Percentiles rank a stretch among this genome's conserved stretches.
phyloP scores from a whole-genome alignment of 768 basidiomycete genomes.

The Russula vinacea region DNA sequence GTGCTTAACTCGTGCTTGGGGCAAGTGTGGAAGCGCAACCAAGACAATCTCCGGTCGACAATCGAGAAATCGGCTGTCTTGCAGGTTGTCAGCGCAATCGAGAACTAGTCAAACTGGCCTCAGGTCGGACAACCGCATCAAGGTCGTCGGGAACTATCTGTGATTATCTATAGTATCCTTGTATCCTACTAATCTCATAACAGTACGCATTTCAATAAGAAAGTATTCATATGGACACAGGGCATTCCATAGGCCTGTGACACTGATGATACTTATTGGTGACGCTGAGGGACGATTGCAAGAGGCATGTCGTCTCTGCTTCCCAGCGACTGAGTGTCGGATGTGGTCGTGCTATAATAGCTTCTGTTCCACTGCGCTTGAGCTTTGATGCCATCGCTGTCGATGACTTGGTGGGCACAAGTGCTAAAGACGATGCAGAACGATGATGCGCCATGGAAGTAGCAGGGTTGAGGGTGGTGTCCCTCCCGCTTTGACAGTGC shows the following conservation, averaged over 20 bases:
- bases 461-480: conserved; percentile 20
- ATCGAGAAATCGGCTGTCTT: no score
- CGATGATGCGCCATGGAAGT: conserved; percentile 23
- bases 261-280: conserved; percentile 1
- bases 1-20: no score
- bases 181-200: no score
- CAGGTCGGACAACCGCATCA: no score
- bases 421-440: conserved; percentile 17
- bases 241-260: background rate
- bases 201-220: no score
- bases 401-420: background rate
- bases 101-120: no score
- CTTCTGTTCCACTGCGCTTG: conserved; percentile 16
- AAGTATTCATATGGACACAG: background rate
- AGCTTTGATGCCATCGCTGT: background rate
- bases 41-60: no score
- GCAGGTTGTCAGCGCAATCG: no score
- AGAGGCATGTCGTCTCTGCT: conserved; percentile 23
- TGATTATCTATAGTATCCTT: no score
- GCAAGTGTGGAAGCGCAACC: no score
- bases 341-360: background rate
- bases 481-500: conserved; percentile 13
- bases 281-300: conserved; percentile 15
- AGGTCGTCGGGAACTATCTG: no score
- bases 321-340: background rate